phyloP scores from a whole-genome alignment of 139 green algal genomes.

The Closterium sp. region DNA sequence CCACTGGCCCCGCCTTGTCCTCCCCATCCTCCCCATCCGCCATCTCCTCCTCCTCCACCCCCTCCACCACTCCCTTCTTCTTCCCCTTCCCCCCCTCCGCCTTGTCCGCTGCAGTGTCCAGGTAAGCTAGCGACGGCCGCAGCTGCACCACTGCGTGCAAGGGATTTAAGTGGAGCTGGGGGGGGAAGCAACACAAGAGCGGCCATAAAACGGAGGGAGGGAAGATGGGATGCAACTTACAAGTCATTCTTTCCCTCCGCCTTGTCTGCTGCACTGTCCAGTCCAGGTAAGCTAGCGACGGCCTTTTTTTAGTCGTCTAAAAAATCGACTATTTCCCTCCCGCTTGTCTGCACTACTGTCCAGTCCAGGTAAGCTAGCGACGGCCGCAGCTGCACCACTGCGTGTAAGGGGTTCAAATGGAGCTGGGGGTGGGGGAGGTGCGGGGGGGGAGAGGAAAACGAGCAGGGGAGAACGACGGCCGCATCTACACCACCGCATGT shows the following conservation, averaged over 20 bases:
- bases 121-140: conserved; percentile 69
- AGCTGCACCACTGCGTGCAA: conserved; percentile 79
- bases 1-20: conserved; percentile 42
- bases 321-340: background rate
- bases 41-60: conserved; percentile 33
- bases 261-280: conserved; percentile 45
- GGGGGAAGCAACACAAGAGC: too few relatives aligned
- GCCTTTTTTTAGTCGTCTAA: too few relatives aligned
- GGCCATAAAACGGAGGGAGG: too few relatives aligned
- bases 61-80: conserved; percentile 12
- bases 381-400: conserved; percentile 76
- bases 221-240: background rate
- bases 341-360: conserved; percentile 48
- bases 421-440: conserved; percentile 48
- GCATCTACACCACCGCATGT: background rate
- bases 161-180: conserved; percentile 70
- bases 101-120: conserved; percentile 56
- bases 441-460: background rate
- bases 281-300: conserved; percentile 69
- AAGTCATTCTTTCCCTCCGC: background rate
- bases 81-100: conserved; percentile 11
- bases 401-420: conserved; percentile 73
- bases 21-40: conserved; percentile 55
- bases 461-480: background rate
- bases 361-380: conserved; percentile 72